phyloP scores from a whole-genome alignment of 768 basidiomycete species.

The Grammothele lineata region DNA sequence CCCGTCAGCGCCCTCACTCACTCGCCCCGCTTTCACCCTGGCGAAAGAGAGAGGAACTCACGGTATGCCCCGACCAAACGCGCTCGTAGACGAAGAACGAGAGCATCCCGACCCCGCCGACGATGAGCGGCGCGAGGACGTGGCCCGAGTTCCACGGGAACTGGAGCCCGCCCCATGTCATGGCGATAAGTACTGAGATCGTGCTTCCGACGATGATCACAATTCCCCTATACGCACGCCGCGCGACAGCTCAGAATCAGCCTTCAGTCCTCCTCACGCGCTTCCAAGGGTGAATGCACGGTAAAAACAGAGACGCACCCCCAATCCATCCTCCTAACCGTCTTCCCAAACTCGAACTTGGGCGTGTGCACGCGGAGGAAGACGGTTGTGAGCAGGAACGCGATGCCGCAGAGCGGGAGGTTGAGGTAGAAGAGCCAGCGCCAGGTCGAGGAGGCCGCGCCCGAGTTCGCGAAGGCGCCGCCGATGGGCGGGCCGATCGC shows the following conservation, averaged over 20 bases:
- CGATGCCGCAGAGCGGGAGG: slow-evolving; percentile 12
- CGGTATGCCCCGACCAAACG: slow-evolving; percentile 16
- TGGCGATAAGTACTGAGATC: slow-evolving; percentile 10
- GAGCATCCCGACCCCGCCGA: slow-evolving; percentile 30
- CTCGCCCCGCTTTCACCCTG: too few relatives aligned
- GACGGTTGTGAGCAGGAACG: background rate
- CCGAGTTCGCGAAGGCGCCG: slow-evolving; percentile 16
- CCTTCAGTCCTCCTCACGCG: too few relatives aligned
- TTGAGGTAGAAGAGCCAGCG: slow-evolving; percentile 11
- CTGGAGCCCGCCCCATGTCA: slow-evolving; percentile 31
- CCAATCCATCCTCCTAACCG: slow-evolving; percentile 33
- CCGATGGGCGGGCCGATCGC: slow-evolving; percentile 26
- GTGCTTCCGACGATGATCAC: slow-evolving; percentile 18
- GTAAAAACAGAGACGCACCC: too few relatives aligned
- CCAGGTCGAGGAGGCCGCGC: too few relatives aligned
- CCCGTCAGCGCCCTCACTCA: background rate
- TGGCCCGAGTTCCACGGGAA: slow-evolving; percentile 30
- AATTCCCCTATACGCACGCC: slow-evolving; percentile 17
- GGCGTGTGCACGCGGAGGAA: slow-evolving; percentile 20
- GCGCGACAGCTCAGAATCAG: background rate
- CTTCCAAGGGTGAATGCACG: too few relatives aligned
- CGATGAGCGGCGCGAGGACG: slow-evolving; percentile 31
- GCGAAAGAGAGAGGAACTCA: background rate
- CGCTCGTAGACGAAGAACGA: slow-evolving; percentile 27
- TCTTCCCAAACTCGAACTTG: slow-evolving; percentile 20